Evolutionary conservation across 306 rosid genomes (phyloP), one percentile per base, ranked within the genome.

Genomic region (Rosa rugosa): DNA sequence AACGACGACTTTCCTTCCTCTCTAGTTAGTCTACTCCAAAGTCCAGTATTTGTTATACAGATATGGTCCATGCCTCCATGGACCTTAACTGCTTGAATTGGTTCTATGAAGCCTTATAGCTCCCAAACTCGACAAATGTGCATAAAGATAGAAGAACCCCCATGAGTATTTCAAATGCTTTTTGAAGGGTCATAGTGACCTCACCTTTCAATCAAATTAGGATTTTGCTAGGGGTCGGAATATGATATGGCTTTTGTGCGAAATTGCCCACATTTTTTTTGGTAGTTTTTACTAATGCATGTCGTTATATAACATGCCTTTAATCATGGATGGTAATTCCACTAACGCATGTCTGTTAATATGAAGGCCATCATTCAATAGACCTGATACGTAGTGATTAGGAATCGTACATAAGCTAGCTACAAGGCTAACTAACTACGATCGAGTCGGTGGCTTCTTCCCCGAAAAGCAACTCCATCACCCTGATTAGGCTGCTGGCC

Each of bases 401-500:
- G 31, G 16, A 59, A 22, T 57, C 34, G 17, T 59, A 23, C 65
- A 62, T 11, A 27, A 25, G 40, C 67, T 60, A 11, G 67, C 14
- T 40, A 31, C 36, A 59, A 10, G 25, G 41, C 17, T 42, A 22
- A 18, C 76, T 82, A 23, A 62, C 40, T 31, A 3, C 72, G 75
- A 53, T 74, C 64, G 13, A 89, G 81, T 65, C 88, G 85, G 46
- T 80, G 60, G 68, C 91, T 79, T 84, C 77, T 86, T 71, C 93
- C 93, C 5, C 81, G 84, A 40, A 91, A 91, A 50, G 87, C 86
- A 75, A 60, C 76, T 47, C 82, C 85, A 20, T 65, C 50, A 11
- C 59, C 73, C 18, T 54, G 88, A 80, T 56, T 75, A 20, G 80
- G 86, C 18, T 41, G 73, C 67, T 75, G 82, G 4, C 81, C 51